These are phyloP conservation scores for Toxicodendron radicans DNA, from an alignment of 345 rosid genomes.

Conservation along the genomic window DNA sequence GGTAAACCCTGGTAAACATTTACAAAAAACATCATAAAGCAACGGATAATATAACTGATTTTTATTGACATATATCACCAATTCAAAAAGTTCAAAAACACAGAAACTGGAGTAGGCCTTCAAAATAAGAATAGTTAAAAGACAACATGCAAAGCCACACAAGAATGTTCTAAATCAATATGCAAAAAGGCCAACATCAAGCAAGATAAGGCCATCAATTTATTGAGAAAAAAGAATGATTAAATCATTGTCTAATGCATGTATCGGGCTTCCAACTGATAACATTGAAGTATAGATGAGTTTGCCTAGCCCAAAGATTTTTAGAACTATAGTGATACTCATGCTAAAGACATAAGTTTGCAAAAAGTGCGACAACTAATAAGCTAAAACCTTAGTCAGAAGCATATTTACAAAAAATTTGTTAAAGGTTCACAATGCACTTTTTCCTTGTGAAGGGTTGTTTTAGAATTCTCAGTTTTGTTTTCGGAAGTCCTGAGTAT, in stretches of 20 bases:
- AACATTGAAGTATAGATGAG: neutral
- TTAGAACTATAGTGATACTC: no score
- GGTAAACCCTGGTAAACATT: neutral
- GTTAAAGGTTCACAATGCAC: no score
- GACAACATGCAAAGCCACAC: constrained; percentile 5
- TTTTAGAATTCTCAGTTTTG: no score
- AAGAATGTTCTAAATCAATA: constrained; percentile 1
- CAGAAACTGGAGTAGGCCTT: neutral
- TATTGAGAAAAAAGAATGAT: neutral
- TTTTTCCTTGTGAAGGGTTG: no score
- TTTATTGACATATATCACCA: neutral
- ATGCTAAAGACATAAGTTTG: no score
- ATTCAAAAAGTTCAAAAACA: neutral
- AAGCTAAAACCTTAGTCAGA: no score
- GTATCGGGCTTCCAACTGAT: neutral
- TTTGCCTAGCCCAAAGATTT: neutral
- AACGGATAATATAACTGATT: neutral
- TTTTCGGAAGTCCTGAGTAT: no score
- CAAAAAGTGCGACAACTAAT: no score
- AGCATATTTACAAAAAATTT: no score
- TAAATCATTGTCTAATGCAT: neutral
- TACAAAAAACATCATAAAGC: neutral
- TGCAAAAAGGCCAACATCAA: neutral
- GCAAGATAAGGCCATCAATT: neutral
- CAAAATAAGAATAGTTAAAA: neutral